Evolutionary conservation across 2,329 filamentous ascomycete genomes (phyloP), one percentile per base, ranked within the genome.

Genomic region (Sporothrix pallida): DNA sequence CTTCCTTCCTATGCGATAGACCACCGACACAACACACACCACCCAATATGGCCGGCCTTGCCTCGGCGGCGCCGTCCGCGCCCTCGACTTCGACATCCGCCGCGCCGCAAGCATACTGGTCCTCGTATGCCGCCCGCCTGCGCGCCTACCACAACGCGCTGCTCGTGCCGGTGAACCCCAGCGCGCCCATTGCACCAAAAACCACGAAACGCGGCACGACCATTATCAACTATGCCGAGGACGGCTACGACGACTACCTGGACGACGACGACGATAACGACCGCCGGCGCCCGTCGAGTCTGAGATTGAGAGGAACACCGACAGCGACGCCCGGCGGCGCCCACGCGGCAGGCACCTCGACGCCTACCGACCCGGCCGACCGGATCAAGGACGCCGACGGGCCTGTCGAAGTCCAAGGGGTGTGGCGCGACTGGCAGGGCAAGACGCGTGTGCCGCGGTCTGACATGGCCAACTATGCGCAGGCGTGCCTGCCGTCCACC

Each of bases 131-230:
- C 83, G 93, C 95, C 76, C 93, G 95, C 80, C 85, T 98, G 80
- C 93, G 95, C 81, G 89, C 91, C 76, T 98, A 97, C 85, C 93
- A 92, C 81, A 98, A 98, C 84, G 93, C 95, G 52, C 90, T 98
- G 72, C 89, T 98, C 75, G 93, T 93, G 31, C 95, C 95, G 50
- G 90, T 96, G 75, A 88, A 95, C 75, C 93, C 92, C 72, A 90
- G 90, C 75, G 87, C 86, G 73, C 87, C 89, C n/a, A 82, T 89
- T 2, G 91, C 90, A 31, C 89, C 91, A 54, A 90, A 95, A 80
- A 97, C 93, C n/a, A 98, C 96, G 9, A 98, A 99, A 85, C 92
- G 96, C 82, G 96, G 96, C 74, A 98, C 96, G 1, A 96, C 93
- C 48, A 93, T 95, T 76, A 96, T 98, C 83, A 99, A 98, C 84